Evolutionary conservation across 306 rosid species (phyloP).

Genomic region (Fragaria ananassa): DNA sequence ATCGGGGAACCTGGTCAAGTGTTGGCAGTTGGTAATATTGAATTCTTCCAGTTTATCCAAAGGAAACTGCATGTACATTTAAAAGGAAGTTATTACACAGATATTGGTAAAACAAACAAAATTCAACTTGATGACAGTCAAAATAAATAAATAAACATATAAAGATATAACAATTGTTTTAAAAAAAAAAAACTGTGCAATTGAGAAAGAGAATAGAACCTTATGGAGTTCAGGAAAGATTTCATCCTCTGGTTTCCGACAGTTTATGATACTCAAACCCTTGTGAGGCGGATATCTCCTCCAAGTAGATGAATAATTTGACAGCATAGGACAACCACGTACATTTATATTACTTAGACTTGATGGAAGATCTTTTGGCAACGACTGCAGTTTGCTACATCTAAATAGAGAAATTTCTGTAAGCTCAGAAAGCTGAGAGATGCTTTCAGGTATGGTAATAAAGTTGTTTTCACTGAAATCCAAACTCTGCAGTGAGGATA

Average conservation of each 20-base stretch:
- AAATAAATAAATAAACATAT: too few relatives aligned
- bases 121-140: not conserved
- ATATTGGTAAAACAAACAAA: not conserved
- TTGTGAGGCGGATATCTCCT: not conserved
- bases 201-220: not conserved
- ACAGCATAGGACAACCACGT: not conserved
- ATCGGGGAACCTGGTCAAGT: not conserved
- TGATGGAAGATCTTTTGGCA: slow-evolving; percentile 2
- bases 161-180: too few relatives aligned
- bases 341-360: not conserved
- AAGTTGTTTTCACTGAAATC: slow-evolving; percentile 23
- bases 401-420: not conserved
- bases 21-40: not conserved
- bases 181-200: too few relatives aligned
- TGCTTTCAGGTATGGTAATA: slow-evolving; percentile 8
- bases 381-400: slow-evolving; percentile 3
- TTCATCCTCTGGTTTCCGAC: not conserved
- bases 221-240: not conserved
- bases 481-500: slow-evolving; percentile 9
- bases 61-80: not conserved
- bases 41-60: not conserved
- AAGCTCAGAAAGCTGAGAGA: slow-evolving; percentile 17
- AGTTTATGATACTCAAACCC: not conserved
- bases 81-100: not conserved
- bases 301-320: not conserved